Conservation (phyloP, 2,329 filamentous ascomycete genomes). For the Ophiostoma himal-ulmi region DNA sequence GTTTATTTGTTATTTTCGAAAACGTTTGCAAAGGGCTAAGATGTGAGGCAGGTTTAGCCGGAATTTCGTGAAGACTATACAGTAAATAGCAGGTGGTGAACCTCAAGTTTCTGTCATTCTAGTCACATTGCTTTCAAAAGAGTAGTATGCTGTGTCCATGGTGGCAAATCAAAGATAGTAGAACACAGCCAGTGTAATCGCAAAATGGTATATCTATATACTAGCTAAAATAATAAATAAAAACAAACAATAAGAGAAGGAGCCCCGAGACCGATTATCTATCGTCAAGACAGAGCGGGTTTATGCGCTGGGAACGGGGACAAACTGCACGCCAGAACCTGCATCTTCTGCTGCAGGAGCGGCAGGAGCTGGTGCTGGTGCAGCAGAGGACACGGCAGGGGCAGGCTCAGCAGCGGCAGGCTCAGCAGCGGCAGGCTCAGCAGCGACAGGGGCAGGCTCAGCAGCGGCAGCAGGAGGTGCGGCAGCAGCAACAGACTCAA, state of each 20-base stretch:
- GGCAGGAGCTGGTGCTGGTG: conserved; percentile 11
- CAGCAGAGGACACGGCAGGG: conserved; percentile 4
- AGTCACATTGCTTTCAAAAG: neutral
- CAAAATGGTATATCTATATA: conserved; percentile 1
- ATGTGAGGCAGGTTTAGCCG: neutral
- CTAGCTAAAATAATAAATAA: conserved; percentile 6
- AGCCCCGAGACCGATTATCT: neutral
- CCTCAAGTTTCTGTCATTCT: neutral
- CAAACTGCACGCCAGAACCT: conserved; percentile 24
- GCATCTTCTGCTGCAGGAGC: conserved; percentile 11
- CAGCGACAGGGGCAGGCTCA: neutral
- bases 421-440: neutral
- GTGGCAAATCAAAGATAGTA: neutral
- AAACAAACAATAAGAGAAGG: neutral
- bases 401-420: neutral
- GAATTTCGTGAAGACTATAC: neutral
- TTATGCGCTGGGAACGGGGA: conserved; percentile 17
- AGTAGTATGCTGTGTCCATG: neutral
- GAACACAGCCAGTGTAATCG: neutral
- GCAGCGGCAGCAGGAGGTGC: neutral
- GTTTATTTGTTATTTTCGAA: neutral
- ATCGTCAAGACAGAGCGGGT: neutral
- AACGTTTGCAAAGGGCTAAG: neutral
- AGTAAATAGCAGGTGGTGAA: no score
- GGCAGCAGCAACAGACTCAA: neutral